These are phyloP conservation scores for Urostyla sp. DNA, from an alignment of 73 alveolate species.

Conservation along the genomic window DNA sequence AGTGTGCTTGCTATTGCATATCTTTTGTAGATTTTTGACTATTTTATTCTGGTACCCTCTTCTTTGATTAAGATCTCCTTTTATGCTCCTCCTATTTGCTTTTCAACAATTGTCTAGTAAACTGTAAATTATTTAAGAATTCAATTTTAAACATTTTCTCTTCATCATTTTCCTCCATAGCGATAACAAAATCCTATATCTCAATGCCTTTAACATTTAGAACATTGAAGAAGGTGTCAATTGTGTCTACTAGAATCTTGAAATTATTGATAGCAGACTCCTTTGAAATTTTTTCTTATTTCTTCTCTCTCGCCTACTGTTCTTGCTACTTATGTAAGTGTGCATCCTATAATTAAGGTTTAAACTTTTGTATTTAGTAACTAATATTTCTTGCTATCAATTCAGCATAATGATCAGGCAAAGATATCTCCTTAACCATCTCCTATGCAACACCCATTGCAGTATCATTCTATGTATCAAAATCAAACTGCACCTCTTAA, in stretches of 20 bases:
- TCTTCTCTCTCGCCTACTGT: constrained; percentile 1
- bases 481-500: constrained; percentile 36
- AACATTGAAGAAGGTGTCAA: constrained; percentile 17
- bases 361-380: not conserved
- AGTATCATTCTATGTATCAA: constrained; percentile 49
- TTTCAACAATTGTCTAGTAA: constrained; percentile 12
- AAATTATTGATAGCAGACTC: constrained; percentile 12
- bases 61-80: not conserved
- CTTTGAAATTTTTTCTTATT: constrained; percentile 23
- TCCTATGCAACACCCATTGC: constrained; percentile 52
- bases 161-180: constrained; percentile 37
- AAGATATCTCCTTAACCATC: constrained; percentile 44
- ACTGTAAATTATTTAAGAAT: constrained; percentile 2
- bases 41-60: not conserved
- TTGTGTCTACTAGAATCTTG: not conserved
- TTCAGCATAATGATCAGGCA: not conserved
- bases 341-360: not conserved
- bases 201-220: constrained; percentile 2
- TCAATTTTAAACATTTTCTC: constrained; percentile 11
- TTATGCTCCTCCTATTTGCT: constrained; percentile 38
- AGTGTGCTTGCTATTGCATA: constrained; percentile 7
- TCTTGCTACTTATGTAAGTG: not conserved
- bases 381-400: constrained; percentile 5
- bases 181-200: not conserved
- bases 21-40: not conserved